Evolutionary conservation across 306 rosid genomes (phyloP).

Genomic region (Mucuna pruriens): DNA sequence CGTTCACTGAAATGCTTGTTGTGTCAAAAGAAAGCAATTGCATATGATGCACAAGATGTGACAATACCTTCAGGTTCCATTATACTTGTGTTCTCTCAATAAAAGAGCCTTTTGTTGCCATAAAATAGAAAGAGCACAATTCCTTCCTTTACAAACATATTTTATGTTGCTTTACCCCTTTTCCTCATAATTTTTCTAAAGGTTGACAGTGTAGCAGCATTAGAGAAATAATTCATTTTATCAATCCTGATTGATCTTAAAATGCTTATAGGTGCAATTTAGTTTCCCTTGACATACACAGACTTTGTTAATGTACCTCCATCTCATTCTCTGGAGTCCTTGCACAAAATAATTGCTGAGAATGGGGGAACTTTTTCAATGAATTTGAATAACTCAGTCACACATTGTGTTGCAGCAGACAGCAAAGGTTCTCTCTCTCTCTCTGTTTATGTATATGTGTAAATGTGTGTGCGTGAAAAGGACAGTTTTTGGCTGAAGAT

Average conservation of each 20-base stretch:
- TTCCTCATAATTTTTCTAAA: not conserved
- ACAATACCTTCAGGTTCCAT: slow-evolving; percentile 8
- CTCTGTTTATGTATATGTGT: slow-evolving; percentile 1
- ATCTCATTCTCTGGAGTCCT: slow-evolving; percentile 71
- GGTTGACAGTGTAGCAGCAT: slow-evolving; percentile 15
- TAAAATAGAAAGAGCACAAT: not conserved
- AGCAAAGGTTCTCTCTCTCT: slow-evolving; percentile 75
- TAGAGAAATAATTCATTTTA: slow-evolving; percentile 4
- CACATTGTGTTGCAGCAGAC: slow-evolving; percentile 88
- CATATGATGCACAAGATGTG: not conserved
- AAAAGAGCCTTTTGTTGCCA: not conserved
- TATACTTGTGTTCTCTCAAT: not conserved
- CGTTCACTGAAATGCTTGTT: slow-evolving; percentile 12
- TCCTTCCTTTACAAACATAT: slow-evolving; percentile 23
- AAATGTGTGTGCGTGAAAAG: not conserved
- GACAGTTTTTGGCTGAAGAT: slow-evolving; percentile 31
- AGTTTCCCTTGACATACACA: slow-evolving; percentile 68
- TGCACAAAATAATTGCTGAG: slow-evolving; percentile 86
- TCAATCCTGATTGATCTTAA: slow-evolving; percentile 27
- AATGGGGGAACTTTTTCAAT: slow-evolving; percentile 96
- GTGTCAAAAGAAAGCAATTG: slow-evolving; percentile 22
- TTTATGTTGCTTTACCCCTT: slow-evolving; percentile 17
- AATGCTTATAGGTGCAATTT: slow-evolving; percentile 25
- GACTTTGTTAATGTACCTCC: slow-evolving; percentile 91
- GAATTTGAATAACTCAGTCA: slow-evolving; percentile 87